Percentiles rank a stretch among this genome's conserved stretches.
Conservation (phyloP, 441 rosid genomes). For the Populus hybrid region DNA sequence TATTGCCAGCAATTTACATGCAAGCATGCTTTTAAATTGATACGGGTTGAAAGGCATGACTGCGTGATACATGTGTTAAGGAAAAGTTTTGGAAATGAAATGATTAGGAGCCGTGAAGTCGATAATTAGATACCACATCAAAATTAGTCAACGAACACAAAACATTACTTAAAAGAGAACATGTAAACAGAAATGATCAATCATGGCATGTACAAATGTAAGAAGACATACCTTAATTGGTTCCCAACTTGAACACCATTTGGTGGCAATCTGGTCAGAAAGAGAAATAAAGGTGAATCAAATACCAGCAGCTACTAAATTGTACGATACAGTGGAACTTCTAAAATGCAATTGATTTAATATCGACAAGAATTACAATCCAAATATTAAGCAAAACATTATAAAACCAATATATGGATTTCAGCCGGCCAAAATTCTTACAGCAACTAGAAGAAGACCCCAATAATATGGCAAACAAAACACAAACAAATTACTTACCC, state of each 20-base stretch:
- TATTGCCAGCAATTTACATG: neutral
- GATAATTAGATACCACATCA: neutral
- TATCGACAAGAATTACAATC: neutral
- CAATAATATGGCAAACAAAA: neutral
- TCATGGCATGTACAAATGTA: conserved; percentile 2
- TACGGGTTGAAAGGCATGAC: neutral
- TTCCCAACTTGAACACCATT: conserved; percentile 64
- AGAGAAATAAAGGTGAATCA: conserved; percentile 23
- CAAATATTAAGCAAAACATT: too few species aligned
- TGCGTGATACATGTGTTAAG: neutral
- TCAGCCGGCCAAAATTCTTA: neutral
- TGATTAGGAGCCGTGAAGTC: neutral
- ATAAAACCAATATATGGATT: neutral
- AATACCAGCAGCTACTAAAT: conserved; percentile 9
- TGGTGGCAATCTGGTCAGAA: conserved; percentile 41
- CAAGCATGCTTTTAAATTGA: neutral
- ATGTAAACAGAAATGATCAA: neutral
- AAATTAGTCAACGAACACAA: neutral
- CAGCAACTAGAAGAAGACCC: neutral
- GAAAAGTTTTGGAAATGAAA: neutral
- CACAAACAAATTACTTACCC: conserved; percentile 35
- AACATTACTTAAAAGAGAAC: neutral
- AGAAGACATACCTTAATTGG: conserved; percentile 73
- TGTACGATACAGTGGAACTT: neutral
- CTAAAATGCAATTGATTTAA: neutral